Base-by-base conservation (phyloP, 495 filamentous ascomycete genomes). In the Penicillium macrosclerotiorum region DNA sequence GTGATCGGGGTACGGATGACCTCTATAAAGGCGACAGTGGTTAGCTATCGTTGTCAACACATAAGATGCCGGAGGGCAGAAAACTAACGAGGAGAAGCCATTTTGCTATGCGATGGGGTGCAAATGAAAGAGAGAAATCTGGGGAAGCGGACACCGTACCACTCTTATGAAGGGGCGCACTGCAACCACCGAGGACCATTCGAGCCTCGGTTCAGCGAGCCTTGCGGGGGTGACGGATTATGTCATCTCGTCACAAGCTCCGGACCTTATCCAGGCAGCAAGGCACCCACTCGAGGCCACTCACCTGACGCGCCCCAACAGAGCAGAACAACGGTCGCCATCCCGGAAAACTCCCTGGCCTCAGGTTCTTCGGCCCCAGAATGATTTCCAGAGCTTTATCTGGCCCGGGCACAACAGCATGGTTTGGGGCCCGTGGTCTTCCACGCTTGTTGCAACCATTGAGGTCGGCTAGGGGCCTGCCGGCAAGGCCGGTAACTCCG, bases 1-100 rank as follows among this genome's bases (percentile, higher is more conserved):
- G 93, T 98, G 62, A 90, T 73, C 39, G 88, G 81, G 25, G 92
- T 97, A 55, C 85, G 85, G 68, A 95, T 83, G 74, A 85, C 74
- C 73, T 93, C 89, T 94, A 70, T 31, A 16, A 13, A 22, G 25
- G 8, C 37, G 16, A 38, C 17, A 44, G 18, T 42, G 31, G 38
- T 47, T 39, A 47, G 14, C 18, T 23, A 2, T 2, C 5, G 22
- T 31, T 7, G 13, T 16, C 9, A 33, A 4, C 12, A 7, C 12
- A 29, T 20, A 16, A 29, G 2, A 37, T 22, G 26, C 11, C 16
- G 29, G 12, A 18, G 42, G 11, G 9, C 25, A 27, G 25, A n/a
- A 6, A 33, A 76, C 85, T 60, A 82, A 90, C 86, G 88, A 72
- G 86, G 85, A 65, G 87, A 89, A 45, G 86, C 84, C 87, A 91